A percentile compares a stretch with the other conserved stretches of the same genome.
phyloP scores from a whole-genome alignment of 176 grass and related monocot genomes.

The Puya raimondii region DNA sequence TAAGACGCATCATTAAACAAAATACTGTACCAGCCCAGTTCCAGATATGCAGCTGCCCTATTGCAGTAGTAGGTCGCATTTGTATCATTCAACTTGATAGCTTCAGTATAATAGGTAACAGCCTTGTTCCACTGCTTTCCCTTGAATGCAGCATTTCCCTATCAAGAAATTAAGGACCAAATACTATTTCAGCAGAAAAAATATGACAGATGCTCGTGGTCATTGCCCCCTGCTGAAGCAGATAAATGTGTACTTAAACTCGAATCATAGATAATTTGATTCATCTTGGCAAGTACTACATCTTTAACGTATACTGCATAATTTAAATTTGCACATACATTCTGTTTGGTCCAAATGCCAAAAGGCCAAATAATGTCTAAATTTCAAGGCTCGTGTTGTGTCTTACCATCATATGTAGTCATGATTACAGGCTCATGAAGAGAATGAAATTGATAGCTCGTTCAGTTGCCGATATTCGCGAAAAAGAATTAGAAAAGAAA shows the following conservation, averaged over 20 bases:
- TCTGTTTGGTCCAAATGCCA: too few relatives aligned
- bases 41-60: constrained; percentile 88
- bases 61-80: constrained; percentile 97
- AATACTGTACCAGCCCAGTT: constrained; percentile 61
- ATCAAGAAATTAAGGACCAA: constrained; percentile 5
- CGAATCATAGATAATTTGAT: background rate
- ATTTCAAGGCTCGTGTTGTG: too few relatives aligned
- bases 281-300: background rate
- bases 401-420: too few relatives aligned
- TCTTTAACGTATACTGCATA: too few relatives aligned
- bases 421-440: too few relatives aligned
- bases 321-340: too few relatives aligned
- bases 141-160: constrained; percentile 92
- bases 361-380: too few relatives aligned
- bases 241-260: background rate
- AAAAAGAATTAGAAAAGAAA: too few relatives aligned
- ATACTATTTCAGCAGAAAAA: background rate
- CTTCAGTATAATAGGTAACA: constrained; percentile 67
- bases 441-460: too few relatives aligned
- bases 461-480: too few relatives aligned
- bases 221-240: background rate
- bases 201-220: background rate
- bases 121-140: constrained; percentile 81
- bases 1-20: constrained; percentile 17
- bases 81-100: constrained; percentile 56